Evolutionary conservation across 2,329 filamentous ascomycete species (phyloP).

Genomic region (Colletotrichum australisinense): DNA sequence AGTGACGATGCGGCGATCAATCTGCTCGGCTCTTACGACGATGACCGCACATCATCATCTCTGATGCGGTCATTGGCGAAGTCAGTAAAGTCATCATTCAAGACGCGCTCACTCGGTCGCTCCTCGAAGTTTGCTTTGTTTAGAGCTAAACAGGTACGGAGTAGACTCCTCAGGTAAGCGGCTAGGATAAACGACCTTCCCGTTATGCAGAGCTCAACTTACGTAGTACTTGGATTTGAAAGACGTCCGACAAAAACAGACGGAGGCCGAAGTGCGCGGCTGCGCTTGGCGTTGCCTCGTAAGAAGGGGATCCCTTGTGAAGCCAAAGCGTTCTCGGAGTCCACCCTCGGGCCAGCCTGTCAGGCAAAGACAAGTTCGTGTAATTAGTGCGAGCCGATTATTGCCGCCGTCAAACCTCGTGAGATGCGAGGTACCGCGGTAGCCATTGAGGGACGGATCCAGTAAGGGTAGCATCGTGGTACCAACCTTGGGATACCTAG

Average conservation of each 20-base stretch:
- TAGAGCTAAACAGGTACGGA: not conserved
- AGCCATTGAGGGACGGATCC: not conserved
- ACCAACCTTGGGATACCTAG: too few species aligned
- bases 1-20: not conserved
- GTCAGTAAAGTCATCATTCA: not conserved
- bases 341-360: not conserved
- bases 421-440: not conserved
- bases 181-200: not conserved
- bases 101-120: not conserved
- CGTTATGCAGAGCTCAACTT: not conserved
- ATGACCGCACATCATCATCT: slow-evolving; percentile 9
- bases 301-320: slow-evolving; percentile 16
- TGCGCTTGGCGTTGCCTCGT: not conserved
- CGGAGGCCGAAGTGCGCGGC: slow-evolving; percentile 10
- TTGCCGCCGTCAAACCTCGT: slow-evolving; percentile 5
- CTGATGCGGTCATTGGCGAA: not conserved
- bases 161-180: not conserved
- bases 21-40: not conserved
- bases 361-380: too few species aligned
- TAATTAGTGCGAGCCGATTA: not conserved
- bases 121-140: too few species aligned
- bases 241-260: not conserved
- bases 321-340: not conserved
- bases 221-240: too few species aligned
- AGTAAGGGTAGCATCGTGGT: not conserved